These are phyloP conservation scores for Verticillium isaacii DNA, from an alignment of 2,329 filamentous ascomycete species.

Conservation along the genomic window DNA sequence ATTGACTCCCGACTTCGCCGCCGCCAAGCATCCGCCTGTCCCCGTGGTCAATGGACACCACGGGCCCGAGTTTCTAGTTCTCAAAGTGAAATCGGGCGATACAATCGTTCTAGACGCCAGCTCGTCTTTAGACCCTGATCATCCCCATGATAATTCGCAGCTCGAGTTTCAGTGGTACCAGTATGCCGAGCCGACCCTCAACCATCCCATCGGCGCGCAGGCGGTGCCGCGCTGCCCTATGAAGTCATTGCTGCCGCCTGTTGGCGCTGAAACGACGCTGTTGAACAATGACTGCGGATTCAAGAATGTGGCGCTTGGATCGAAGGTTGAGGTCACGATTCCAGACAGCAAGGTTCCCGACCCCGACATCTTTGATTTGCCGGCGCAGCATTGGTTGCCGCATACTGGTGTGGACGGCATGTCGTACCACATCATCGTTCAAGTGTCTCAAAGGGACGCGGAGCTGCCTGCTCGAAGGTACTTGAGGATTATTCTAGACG, in stretches of 20 bases:
- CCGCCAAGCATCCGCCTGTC: not conserved
- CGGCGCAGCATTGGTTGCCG: too few species aligned
- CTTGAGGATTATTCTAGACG: not conserved
- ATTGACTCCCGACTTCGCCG: not conserved
- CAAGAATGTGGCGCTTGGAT: not conserved
- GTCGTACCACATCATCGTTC: not conserved
- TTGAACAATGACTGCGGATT: not conserved
- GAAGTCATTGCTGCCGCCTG: not conserved
- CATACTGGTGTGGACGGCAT: not conserved
- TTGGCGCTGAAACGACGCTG: not conserved
- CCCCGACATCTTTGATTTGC: too few species aligned
- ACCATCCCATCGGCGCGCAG: not conserved
- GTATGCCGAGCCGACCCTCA: not conserved
- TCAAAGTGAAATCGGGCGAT: not conserved
- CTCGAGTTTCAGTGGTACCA: constrained; percentile 3
- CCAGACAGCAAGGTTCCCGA: not conserved
- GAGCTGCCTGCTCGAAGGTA: not conserved
- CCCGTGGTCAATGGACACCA: not conserved
- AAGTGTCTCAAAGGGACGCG: not conserved
- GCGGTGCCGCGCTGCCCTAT: not conserved
- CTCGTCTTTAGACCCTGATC: not conserved
- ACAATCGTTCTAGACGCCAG: not conserved
- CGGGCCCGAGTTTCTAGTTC: not conserved
- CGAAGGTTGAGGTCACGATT: not conserved
- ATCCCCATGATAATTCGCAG: not conserved